These are phyloP conservation scores for Trichoderma sp. DNA, from an alignment of 2,329 filamentous ascomycete species.

Conservation along the genomic window DNA sequence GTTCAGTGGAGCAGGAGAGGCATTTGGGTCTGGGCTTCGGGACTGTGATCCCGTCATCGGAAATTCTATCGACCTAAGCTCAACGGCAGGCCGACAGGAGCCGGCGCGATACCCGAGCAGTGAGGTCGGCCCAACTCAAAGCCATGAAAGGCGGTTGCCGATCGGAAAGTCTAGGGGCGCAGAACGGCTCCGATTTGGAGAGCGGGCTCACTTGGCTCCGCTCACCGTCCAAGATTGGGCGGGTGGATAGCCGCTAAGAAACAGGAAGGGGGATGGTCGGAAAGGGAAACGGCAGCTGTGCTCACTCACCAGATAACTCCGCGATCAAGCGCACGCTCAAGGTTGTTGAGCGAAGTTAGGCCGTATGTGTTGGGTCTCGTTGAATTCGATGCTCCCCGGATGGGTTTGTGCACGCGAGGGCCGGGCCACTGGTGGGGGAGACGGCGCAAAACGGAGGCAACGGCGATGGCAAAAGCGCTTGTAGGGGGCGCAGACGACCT, in stretches of 20 bases:
- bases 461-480: not conserved
- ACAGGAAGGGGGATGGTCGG: not conserved
- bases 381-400: not conserved
- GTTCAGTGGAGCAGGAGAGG: not conserved
- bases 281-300: not conserved
- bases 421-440: not conserved
- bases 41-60: constrained; percentile 12
- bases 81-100: constrained; percentile 16
- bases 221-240: constrained; percentile 24
- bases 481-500: not conserved
- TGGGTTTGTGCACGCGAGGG: not conserved
- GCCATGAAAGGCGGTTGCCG: not conserved
- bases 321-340: not conserved
- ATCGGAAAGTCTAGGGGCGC: constrained; percentile 19
- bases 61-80: not conserved
- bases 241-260: not conserved
- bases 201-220: constrained; percentile 23
- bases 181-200: constrained; percentile 1
- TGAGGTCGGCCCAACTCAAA: not conserved
- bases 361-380: not conserved
- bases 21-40: not conserved
- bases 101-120: not conserved
- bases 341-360: not conserved
- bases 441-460: not conserved
- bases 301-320: constrained; percentile 15